phyloP scores from a whole-genome alignment of 352 stramenopile species.

The Pythium rishiriense region DNA sequence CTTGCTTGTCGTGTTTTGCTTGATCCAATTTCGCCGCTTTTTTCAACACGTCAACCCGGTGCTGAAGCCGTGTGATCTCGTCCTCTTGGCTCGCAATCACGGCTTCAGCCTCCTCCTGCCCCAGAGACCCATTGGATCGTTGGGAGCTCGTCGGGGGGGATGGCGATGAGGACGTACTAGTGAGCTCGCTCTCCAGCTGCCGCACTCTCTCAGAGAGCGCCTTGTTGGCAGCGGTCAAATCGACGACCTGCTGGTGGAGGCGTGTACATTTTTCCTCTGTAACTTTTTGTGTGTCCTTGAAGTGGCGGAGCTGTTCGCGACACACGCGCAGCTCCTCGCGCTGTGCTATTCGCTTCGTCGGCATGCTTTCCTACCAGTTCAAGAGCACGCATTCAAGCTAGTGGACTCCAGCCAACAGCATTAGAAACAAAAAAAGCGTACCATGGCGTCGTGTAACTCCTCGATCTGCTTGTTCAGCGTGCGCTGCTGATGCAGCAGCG shows the following conservation, averaged over 20 bases:
- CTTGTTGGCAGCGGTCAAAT: conserved; percentile 61
- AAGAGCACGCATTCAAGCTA: too few relatives aligned
- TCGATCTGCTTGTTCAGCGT: conserved; percentile 59
- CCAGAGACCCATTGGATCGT: conserved; percentile 7
- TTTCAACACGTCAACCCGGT: conserved; percentile 64
- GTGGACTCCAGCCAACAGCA: too few relatives aligned
- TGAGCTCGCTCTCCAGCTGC: conserved; percentile 33
- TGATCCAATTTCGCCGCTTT: conserved; percentile 52
- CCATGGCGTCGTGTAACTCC: conserved; percentile 56
- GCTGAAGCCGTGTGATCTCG: conserved; percentile 60
- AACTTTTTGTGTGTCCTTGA: conserved; percentile 50
- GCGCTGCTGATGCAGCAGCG: conserved; percentile 56
- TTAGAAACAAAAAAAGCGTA: too few relatives aligned
- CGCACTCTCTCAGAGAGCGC: conserved; percentile 44
- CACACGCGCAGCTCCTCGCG: conserved; percentile 66
- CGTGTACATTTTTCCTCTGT: conserved; percentile 49
- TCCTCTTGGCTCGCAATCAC: conserved; percentile 67
- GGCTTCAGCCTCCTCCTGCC: conserved; percentile 33
- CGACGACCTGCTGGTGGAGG: conserved; percentile 58
- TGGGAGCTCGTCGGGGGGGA: background rate
- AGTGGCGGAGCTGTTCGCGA: conserved; percentile 58
- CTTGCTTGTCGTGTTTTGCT: conserved; percentile 49
- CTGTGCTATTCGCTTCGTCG: conserved; percentile 45
- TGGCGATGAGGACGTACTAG: conserved; percentile 1
- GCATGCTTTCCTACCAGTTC: conserved; percentile 65